Conservation (phyloP, 2,329 filamentous ascomycete genomes). For the Venturia effusa region DNA sequence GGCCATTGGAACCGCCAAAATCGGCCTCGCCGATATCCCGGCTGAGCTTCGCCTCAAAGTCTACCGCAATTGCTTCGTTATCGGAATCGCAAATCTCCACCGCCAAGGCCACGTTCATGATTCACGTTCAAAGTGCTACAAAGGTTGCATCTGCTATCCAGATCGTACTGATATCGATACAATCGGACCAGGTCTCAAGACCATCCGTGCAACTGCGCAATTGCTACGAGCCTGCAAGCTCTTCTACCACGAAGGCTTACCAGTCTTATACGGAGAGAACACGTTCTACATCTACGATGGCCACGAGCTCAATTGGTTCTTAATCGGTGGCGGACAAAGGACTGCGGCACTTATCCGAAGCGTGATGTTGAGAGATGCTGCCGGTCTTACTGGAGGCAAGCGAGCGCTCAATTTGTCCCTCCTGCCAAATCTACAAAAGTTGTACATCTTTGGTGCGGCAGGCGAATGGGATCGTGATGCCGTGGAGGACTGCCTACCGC, state of each 20-base stretch:
- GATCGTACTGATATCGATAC: not conserved
- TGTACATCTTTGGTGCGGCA: not conserved
- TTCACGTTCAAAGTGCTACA: not conserved
- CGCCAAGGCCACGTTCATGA: not conserved
- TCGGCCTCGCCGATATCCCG: not conserved
- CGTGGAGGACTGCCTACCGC: not conserved
- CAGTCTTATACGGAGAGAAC: conserved; percentile 5
- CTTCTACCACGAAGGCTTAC: not conserved
- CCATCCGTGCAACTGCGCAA: not conserved
- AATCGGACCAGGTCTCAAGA: not conserved
- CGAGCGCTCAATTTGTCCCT: not conserved
- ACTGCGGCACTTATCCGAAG: not conserved
- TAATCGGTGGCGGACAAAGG: not conserved
- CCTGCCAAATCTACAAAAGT: not conserved
- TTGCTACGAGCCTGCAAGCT: not conserved
- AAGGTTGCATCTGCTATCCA: not conserved
- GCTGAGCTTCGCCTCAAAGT: not conserved
- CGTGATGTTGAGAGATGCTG: not conserved
- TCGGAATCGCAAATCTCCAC: not conserved
- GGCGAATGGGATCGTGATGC: not conserved
- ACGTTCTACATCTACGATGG: not conserved
- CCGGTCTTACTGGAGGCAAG: not conserved
- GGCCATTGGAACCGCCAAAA: not conserved
- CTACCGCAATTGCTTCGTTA: not conserved
- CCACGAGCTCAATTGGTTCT: not conserved